A percentile compares a stretch with the other conserved stretches of the same genome.
These are phyloP conservation scores for Phialophora chinensis DNA, from an alignment of 2,329 filamentous ascomycete species.

Conservation along the genomic window DNA sequence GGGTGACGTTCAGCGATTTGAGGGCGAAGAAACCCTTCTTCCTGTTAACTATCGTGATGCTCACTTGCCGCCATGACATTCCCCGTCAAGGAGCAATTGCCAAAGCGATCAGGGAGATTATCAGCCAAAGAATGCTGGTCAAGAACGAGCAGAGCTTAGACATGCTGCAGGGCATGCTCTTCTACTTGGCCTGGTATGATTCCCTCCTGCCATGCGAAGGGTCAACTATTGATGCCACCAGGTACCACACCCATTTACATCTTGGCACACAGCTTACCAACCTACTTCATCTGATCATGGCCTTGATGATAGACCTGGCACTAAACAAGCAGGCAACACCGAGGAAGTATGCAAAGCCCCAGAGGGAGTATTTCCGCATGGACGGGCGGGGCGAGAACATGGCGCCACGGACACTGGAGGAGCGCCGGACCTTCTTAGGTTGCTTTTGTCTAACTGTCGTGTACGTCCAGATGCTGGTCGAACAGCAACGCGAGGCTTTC, in stretches of 20 bases:
- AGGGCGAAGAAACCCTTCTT: slow-evolving; percentile 44
- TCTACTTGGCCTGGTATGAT: slow-evolving; percentile 46
- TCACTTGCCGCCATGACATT: slow-evolving; percentile 39
- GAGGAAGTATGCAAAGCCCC: slow-evolving; percentile 14
- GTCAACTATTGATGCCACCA: neutral
- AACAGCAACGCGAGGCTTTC: too few species aligned
- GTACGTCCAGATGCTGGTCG: slow-evolving; percentile 40
- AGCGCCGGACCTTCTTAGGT: slow-evolving; percentile 53
- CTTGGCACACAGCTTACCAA: slow-evolving; percentile 42
- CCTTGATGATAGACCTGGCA: slow-evolving; percentile 46
- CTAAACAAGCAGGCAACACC: slow-evolving; percentile 36
- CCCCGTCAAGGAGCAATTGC: slow-evolving; percentile 41
- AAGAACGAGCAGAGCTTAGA: slow-evolving; percentile 47
- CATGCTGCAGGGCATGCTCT: slow-evolving; percentile 48
- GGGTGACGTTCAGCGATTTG: slow-evolving; percentile 34
- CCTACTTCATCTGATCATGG: slow-evolving; percentile 47
- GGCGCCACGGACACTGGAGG: slow-evolving; percentile 46
- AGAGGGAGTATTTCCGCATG: slow-evolving; percentile 21
- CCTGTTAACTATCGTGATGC: slow-evolving; percentile 45
- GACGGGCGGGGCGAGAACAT: slow-evolving; percentile 6
- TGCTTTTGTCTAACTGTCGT: slow-evolving; percentile 53
- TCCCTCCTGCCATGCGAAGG: neutral
- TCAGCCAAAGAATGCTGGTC: slow-evolving; percentile 44
- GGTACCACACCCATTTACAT: slow-evolving; percentile 24
- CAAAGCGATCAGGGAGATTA: slow-evolving; percentile 41